phyloP scores from a whole-genome alignment of 2,329 filamentous ascomycete genomes.

The Colletotrichum truncatum region DNA sequence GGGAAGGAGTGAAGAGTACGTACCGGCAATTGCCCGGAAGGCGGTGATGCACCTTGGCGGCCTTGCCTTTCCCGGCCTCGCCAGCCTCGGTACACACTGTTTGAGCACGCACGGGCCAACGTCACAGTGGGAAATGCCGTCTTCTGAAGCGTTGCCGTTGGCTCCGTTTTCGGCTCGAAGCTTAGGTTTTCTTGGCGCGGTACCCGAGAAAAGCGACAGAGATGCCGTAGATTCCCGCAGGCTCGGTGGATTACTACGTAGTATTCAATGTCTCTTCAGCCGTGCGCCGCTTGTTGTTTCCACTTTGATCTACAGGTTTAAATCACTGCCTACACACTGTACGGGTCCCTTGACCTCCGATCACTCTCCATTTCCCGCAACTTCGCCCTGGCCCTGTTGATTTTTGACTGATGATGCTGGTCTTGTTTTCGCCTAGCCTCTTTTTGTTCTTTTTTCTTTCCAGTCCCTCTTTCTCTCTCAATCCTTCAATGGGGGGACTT shows the following conservation, averaged over 20 bases:
- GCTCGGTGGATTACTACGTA: too few species aligned
- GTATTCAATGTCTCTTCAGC: neutral
- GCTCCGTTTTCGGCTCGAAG: slow-evolving; percentile 29
- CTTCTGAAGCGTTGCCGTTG: slow-evolving; percentile 6
- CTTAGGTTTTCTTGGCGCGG: slow-evolving; percentile 25
- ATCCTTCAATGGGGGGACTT: neutral
- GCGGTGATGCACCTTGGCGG: slow-evolving; percentile 14
- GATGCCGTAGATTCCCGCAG: slow-evolving; percentile 18
- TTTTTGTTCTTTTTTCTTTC: neutral
- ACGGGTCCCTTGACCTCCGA: neutral
- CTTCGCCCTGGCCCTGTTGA: neutral
- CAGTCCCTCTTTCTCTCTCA: neutral
- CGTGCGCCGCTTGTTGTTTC: slow-evolving; percentile 11
- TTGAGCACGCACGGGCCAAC: neutral
- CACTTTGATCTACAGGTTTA: neutral
- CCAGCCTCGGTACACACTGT: neutral
- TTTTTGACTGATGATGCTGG: slow-evolving; percentile 9
- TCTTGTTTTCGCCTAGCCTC: neutral
- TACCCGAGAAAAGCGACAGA: slow-evolving; percentile 18
- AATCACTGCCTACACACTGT: neutral
- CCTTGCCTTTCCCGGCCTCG: slow-evolving; percentile 7
- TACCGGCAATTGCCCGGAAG: slow-evolving; percentile 10
- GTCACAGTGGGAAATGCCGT: neutral
- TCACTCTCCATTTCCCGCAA: slow-evolving; percentile 19
- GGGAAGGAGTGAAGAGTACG: neutral